phyloP scores from a whole-genome alignment of 805 yeast genomes.

The Cyberlindnera japonica region DNA sequence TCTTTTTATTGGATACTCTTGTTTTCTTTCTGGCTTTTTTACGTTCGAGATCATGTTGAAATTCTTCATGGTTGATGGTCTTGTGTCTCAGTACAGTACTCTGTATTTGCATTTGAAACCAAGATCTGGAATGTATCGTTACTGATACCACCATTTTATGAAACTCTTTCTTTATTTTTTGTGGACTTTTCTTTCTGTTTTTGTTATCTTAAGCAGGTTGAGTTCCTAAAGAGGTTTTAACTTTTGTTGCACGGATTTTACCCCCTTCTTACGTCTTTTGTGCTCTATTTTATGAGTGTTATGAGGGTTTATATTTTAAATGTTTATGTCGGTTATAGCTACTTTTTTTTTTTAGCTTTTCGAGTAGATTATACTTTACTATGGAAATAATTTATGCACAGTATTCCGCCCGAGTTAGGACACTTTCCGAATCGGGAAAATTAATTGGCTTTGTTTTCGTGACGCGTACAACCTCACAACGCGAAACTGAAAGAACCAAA shows the following conservation, averaged over 20 bases:
- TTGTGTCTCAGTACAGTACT: no score
- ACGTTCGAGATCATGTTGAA: neutral
- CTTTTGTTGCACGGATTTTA: no score
- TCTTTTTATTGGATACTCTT: neutral
- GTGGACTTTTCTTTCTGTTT: neutral
- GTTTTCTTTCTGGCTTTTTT: neutral
- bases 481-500: neutral
- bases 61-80: no score
- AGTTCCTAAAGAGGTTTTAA: no score
- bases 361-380: neutral
- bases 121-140: no score
- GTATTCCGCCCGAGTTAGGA: neutral
- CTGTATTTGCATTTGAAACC: no score
- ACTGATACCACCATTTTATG: no score
- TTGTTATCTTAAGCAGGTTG: neutral
- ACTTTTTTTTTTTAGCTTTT: neutral
- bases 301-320: neutral
- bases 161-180: neutral
- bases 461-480: neutral
- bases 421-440: conserved; percentile 18
- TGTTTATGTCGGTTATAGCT: neutral
- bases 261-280: no score
- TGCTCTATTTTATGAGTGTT: no score
- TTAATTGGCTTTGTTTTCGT: conserved; percentile 15
- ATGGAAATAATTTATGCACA: neutral